A percentile compares a stretch with the other conserved stretches of the same genome.
Evolutionary conservation across 257 asterid species (phyloP).

Genomic region (Nicotiana otophora): DNA sequence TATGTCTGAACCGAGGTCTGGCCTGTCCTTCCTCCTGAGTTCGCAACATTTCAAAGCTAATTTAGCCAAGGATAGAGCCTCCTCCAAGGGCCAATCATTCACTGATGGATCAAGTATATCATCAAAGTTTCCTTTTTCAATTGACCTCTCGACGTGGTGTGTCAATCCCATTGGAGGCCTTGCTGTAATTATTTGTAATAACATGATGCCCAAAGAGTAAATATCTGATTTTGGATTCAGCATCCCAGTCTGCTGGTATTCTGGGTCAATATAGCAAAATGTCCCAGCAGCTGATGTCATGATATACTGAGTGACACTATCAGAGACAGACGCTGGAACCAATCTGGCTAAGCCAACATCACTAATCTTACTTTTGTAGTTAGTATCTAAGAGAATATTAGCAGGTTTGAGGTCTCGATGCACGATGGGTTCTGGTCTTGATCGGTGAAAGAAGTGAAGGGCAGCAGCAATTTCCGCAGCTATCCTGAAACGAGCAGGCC

Average conservation of each 20-base stretch:
- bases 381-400: conserved; percentile 69
- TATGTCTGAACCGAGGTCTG: conserved; percentile 65
- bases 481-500: conserved; percentile 65
- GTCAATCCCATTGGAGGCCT: conserved; percentile 73
- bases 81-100: conserved; percentile 78
- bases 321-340: conserved; percentile 61
- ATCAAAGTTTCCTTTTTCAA: conserved; percentile 47
- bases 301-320: conserved; percentile 53
- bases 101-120: conserved; percentile 61
- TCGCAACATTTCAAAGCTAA: conserved; percentile 71
- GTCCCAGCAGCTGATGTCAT: conserved; percentile 97
- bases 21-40: conserved; percentile 80
- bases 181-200: conserved; percentile 71
- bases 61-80: conserved; percentile 58
- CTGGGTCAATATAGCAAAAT: conserved; percentile 96
- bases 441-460: conserved; percentile 75
- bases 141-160: conserved; percentile 53
- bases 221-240: conserved; percentile 77
- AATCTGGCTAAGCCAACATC: conserved; percentile 86
- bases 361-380: conserved; percentile 75
- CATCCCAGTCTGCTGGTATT: conserved; percentile 89
- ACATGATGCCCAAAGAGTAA: conserved; percentile 65
- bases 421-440: conserved; percentile 86
- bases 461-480: conserved; percentile 90
- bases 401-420: conserved; percentile 97